These are phyloP conservation scores for Magnaporthiopsis rhizophila DNA, from an alignment of 2,329 filamentous ascomycete genomes.

Conservation along the genomic window DNA sequence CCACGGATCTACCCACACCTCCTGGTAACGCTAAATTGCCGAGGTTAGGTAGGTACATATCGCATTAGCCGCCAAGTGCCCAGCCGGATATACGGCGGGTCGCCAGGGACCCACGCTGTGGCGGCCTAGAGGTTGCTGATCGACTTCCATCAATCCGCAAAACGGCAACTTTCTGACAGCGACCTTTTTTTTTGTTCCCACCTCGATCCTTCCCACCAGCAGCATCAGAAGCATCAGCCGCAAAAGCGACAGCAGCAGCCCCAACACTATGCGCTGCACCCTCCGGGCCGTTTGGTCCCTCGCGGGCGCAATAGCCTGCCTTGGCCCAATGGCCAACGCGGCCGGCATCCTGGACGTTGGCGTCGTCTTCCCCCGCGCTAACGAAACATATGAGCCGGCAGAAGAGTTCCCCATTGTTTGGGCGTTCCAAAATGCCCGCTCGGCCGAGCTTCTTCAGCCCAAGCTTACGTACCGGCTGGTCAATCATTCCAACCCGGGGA, in stretches of 20 bases:
- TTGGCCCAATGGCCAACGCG: no score
- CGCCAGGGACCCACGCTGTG: no score
- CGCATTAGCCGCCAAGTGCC: no score
- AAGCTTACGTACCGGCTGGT: background rate
- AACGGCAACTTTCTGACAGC: no score
- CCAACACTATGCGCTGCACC: background rate
- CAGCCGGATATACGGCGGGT: no score
- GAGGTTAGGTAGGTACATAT: no score
- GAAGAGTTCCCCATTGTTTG: slow-evolving; percentile 21
- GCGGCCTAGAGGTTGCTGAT: no score
- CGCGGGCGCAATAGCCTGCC: no score
- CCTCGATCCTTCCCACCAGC: background rate
- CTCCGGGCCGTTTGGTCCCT: background rate
- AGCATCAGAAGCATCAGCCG: background rate
- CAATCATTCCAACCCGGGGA: background rate
- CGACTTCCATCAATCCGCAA: no score
- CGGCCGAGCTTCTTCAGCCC: slow-evolving; percentile 7
- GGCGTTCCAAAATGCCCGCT: slow-evolving; percentile 18
- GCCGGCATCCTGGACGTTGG: slow-evolving; percentile 17
- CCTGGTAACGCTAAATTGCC: no score
- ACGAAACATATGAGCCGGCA: slow-evolving; percentile 21
- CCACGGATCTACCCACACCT: no score
- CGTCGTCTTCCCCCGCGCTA: slow-evolving; percentile 21
- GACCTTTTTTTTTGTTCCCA: no score
- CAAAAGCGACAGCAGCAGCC: background rate